Evolutionary conservation across 1,284 basidiomycete genomes (phyloP).

Genomic region (Cutaneotrichosporon sp.): DNA sequence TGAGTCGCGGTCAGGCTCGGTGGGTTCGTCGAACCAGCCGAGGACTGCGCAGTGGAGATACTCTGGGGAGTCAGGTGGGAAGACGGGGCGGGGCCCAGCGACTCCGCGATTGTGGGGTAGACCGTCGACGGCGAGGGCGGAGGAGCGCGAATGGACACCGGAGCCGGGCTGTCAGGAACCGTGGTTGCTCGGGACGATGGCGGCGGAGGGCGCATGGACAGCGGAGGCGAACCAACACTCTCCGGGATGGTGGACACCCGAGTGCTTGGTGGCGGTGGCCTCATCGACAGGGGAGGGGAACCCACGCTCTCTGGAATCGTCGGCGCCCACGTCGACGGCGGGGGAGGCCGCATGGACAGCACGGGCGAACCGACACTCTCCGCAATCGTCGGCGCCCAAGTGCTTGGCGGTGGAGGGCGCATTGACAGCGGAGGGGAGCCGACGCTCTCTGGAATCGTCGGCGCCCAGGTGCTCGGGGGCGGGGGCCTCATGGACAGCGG

Average conservation of each 20-base stretch:
- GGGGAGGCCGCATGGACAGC: background rate
- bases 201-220: background rate
- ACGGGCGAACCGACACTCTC: background rate
- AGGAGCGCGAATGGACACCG: background rate
- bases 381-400: background rate
- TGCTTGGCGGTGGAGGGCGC: background rate
- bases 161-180: background rate
- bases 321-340: background rate
- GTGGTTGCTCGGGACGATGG: slow-evolving; percentile 1
- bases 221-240: background rate
- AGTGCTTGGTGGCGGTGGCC: no score
- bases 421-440: slow-evolving; percentile 1
- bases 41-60: slow-evolving; percentile 29
- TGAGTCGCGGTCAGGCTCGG: background rate
- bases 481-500: background rate
- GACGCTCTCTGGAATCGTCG: background rate
- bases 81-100: slow-evolving; percentile 1
- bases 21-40: background rate
- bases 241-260: background rate
- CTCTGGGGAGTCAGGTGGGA: slow-evolving; percentile 6
- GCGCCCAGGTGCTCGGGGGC: background rate
- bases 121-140: background rate
- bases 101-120: background rate
- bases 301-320: slow-evolving; percentile 3
- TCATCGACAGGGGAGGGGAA: background rate